phyloP scores from a whole-genome alignment of 805 yeast genomes.

The Scheffersomyces spartinae region DNA sequence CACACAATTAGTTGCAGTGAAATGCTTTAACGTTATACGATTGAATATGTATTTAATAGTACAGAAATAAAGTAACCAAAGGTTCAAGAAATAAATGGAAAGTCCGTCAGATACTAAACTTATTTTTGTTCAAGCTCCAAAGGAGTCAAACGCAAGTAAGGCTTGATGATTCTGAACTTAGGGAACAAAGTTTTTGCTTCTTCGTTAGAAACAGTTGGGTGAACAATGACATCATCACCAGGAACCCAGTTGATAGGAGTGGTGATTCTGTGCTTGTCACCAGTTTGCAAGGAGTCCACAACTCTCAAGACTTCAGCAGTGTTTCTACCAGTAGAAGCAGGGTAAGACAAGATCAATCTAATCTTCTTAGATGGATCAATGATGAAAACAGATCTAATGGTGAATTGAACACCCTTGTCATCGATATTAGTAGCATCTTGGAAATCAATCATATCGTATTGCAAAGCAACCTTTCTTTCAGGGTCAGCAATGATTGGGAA shows the following conservation, averaged over 20 bases:
- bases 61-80: too few relatives aligned
- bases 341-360: slow-evolving; percentile 78
- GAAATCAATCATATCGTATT: slow-evolving; percentile 80
- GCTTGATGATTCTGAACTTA: slow-evolving; percentile 75
- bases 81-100: too few relatives aligned
- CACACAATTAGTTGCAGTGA: too few relatives aligned
- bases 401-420: slow-evolving; percentile 62
- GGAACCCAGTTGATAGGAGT: slow-evolving; percentile 88
- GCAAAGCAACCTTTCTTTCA: slow-evolving; percentile 71
- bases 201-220: slow-evolving; percentile 72
- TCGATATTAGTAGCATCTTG: slow-evolving; percentile 72
- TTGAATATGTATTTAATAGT: too few relatives aligned
- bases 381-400: slow-evolving; percentile 86
- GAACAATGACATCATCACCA: slow-evolving; percentile 88
- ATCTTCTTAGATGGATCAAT: slow-evolving; percentile 87
- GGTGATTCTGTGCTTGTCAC: slow-evolving; percentile 73
- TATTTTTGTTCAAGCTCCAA: slow-evolving; percentile 20
- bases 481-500: slow-evolving; percentile 91
- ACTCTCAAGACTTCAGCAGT: slow-evolving; percentile 86
- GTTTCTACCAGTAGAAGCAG: slow-evolving; percentile 93
- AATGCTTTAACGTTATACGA: too few relatives aligned
- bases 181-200: slow-evolving; percentile 78
- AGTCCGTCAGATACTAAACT: too few relatives aligned
- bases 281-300: slow-evolving; percentile 75
- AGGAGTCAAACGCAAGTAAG: slow-evolving; percentile 67